Percentiles rank a stretch among this genome's conserved stretches.
These are phyloP conservation scores for Byssoonygena ceratinophila DNA, from an alignment of 2,329 filamentous ascomycete species.

Conservation along the genomic window DNA sequence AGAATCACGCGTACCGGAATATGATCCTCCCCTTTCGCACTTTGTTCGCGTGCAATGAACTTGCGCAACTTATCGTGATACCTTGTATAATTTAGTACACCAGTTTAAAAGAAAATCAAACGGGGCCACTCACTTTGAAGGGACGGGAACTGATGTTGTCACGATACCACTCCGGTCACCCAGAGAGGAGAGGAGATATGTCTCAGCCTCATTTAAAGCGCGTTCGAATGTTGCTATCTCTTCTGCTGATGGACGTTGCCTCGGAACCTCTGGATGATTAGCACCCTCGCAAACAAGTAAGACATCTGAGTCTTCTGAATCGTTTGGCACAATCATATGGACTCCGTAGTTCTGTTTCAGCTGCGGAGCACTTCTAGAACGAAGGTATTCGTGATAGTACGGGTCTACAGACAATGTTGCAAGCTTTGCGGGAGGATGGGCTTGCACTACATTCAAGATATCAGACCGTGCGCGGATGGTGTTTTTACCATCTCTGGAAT, in stretches of 20 bases:
- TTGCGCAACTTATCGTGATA: conserved; percentile 55
- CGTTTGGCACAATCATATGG: conserved; percentile 40
- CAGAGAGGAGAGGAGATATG: conserved; percentile 45
- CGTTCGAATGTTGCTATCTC: conserved; percentile 49
- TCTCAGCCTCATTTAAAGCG: conserved; percentile 48
- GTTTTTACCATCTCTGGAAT: conserved; percentile 76
- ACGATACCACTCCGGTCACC: conserved; percentile 47
- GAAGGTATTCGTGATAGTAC: conserved; percentile 41
- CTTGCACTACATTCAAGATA: conserved; percentile 40
- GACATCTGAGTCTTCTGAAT: conserved; percentile 30
- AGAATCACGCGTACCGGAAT: conserved; percentile 50
- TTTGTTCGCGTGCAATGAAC: conserved; percentile 49
- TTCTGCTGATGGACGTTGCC: conserved; percentile 42
- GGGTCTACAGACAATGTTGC: conserved; percentile 39
- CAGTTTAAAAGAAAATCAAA: not conserved
- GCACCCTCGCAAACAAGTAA: conserved; percentile 44
- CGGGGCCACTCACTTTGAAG: conserved; percentile 37
- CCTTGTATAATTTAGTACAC: conserved; percentile 19
- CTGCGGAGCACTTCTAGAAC: conserved; percentile 30
- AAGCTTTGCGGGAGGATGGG: conserved; percentile 38
- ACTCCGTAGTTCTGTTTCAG: conserved; percentile 39
- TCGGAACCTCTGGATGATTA: conserved; percentile 5
- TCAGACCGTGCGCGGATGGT: conserved; percentile 41
- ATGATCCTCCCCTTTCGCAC: conserved; percentile 38
- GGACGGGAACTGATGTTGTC: conserved; percentile 44